phyloP scores from a whole-genome alignment of 495 filamentous ascomycete genomes.

The Aspergillus incahuasiensis region DNA sequence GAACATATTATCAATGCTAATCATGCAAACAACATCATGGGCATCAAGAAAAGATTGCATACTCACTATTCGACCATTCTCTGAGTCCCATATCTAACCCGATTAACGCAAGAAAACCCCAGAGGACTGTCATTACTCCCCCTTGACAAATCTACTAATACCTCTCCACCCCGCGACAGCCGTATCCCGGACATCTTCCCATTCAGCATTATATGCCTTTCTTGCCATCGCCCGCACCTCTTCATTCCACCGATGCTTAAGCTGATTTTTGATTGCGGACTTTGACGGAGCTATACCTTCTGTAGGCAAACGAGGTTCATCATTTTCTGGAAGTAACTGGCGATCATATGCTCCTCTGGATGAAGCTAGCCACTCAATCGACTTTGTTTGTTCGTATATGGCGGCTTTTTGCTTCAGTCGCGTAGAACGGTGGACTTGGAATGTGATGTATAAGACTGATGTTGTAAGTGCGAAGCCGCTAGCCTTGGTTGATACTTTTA shows the following conservation, averaged over 20 bases:
- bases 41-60: conserved; percentile 15
- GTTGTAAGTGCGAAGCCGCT: conserved; percentile 84
- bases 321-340: conserved; percentile 27
- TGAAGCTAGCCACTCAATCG: conserved; percentile 52
- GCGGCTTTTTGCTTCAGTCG: conserved; percentile 63
- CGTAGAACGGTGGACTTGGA: conserved; percentile 67
- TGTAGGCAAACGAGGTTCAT: conserved; percentile 17
- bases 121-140: conserved; percentile 23
- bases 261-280: conserved; percentile 53
- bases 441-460: conserved; percentile 71
- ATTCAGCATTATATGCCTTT: conserved; percentile 63
- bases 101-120: too few relatives aligned
- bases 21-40: conserved; percentile 10
- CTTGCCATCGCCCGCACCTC: conserved; percentile 65
- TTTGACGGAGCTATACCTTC: conserved; percentile 23
- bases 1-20: conserved; percentile 3
- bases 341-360: conserved; percentile 45
- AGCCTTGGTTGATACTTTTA: conserved; percentile 36
- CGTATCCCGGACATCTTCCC: conserved; percentile 53
- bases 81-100: too few relatives aligned
- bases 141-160: conserved; percentile 30
- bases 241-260: conserved; percentile 77
- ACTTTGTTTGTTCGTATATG: conserved; percentile 65
- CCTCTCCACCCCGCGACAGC: conserved; percentile 32
- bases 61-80: background rate